phyloP scores from a whole-genome alignment of 2,329 filamentous ascomycete genomes.

The Colletotrichum shisoi region DNA sequence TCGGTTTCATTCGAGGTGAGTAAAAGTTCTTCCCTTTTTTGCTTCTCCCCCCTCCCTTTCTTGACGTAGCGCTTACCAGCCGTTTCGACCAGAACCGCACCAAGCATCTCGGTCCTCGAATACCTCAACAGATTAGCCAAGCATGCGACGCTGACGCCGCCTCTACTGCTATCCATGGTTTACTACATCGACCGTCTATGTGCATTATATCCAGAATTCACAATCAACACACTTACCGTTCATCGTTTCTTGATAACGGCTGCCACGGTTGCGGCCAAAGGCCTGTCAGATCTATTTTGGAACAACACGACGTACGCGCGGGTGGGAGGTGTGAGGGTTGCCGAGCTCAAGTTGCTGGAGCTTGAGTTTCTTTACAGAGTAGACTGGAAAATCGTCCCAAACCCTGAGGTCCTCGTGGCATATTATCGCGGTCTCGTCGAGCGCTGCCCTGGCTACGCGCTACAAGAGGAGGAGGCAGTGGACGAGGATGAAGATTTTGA shows the following conservation, averaged over 20 bases:
- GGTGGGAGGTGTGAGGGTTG: constrained; percentile 89
- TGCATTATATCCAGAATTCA: constrained; percentile 90
- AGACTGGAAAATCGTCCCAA: constrained; percentile 96
- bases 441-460: constrained; percentile 63
- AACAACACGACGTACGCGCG: constrained; percentile 96
- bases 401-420: constrained; percentile 89
- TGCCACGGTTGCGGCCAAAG: constrained; percentile 94
- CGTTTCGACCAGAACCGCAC: constrained; percentile 62
- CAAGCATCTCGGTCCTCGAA: constrained; percentile 91
- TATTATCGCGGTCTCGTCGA: constrained; percentile 91
- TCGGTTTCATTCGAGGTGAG: constrained; percentile 89
- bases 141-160: constrained; percentile 91
- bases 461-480: constrained; percentile 53
- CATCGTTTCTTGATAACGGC: constrained; percentile 97
- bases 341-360: constrained; percentile 89
- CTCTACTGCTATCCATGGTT: constrained; percentile 96
- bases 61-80: constrained; percentile 33
- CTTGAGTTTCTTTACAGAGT: constrained; percentile 91
- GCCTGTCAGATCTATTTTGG: constrained; percentile 96
- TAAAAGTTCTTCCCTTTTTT: constrained; percentile 13
- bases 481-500: constrained; percentile 47
- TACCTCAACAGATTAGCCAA: constrained; percentile 92
- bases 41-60: constrained; percentile 3
- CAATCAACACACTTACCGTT: constrained; percentile 93
- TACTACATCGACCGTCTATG: constrained; percentile 98